phyloP scores from a whole-genome alignment of 1,284 basidiomycete genomes.

The Ganoderma leucocontextum region DNA sequence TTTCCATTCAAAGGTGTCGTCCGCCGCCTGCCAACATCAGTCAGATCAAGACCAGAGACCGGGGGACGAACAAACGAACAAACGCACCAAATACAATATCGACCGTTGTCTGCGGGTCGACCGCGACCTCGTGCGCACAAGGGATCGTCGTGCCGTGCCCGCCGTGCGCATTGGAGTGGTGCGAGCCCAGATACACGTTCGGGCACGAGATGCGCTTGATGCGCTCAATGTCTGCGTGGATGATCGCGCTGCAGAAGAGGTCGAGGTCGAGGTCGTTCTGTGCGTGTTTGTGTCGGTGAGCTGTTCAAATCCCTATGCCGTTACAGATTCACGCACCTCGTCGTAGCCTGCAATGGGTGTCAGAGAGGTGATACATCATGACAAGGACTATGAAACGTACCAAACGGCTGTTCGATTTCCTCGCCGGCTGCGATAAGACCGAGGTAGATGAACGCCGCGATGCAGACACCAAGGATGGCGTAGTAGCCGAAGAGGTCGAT shows the following conservation, averaged over 20 bases:
- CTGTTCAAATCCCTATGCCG: too few species aligned
- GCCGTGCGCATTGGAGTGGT: conserved; percentile 26
- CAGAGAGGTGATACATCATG: neutral
- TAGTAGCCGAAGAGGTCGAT: conserved; percentile 64
- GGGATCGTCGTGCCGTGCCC: neutral
- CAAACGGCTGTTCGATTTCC: conserved; percentile 76
- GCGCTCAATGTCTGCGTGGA: conserved; percentile 59
- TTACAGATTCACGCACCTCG: conserved; percentile 46
- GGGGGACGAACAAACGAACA: neutral
- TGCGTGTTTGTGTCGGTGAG: neutral
- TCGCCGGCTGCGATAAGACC: conserved; percentile 72
- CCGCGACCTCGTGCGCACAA: conserved; percentile 16
- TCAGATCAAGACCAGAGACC: neutral
- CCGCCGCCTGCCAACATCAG: neutral
- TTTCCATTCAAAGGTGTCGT: neutral
- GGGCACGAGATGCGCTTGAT: conserved; percentile 55
- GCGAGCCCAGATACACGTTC: conserved; percentile 52
- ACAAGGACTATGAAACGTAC: conserved; percentile 42
- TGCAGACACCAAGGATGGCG: conserved; percentile 64
- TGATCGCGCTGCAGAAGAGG: conserved; percentile 61
- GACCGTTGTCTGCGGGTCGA: conserved; percentile 15
- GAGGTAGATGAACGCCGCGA: conserved; percentile 73
- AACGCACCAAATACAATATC: conserved; percentile 36
- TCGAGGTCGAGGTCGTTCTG: conserved; percentile 74
- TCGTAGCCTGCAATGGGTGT: conserved; percentile 55